These are phyloP conservation scores for Picea sitchensis DNA, from an alignment of 75 land plant species.

Conservation along the genomic window DNA sequence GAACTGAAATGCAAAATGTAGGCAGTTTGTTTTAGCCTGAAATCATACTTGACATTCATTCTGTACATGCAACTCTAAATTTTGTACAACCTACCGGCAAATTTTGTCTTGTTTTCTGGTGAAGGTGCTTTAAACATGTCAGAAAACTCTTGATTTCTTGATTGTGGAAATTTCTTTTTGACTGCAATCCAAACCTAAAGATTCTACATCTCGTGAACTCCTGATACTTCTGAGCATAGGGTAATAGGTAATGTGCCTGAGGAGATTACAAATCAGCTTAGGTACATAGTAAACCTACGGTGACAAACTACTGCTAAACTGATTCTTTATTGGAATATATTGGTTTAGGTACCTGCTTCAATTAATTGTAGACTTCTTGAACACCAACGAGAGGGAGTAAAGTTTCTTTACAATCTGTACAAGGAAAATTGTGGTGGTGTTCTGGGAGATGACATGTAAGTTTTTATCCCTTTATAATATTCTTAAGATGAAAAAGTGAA, in stretches of 20 bases:
- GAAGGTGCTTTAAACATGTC: not conserved
- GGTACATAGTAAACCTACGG: not conserved
- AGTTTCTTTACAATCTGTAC: slow-evolving; percentile 75
- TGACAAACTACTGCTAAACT: not conserved
- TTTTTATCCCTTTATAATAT: not conserved
- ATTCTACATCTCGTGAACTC: not conserved
- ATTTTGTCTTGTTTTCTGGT: not conserved
- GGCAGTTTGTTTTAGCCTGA: too few relatives aligned
- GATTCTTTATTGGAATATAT: not conserved
- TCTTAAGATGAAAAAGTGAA: not conserved
- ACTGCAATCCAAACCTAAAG: not conserved
- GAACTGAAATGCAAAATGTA: too few relatives aligned
- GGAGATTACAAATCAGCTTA: not conserved
- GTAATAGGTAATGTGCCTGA: not conserved
- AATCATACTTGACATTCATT: too few relatives aligned
- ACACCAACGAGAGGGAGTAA: slow-evolving; percentile 91
- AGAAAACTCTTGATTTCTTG: not conserved
- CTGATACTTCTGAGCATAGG: too few relatives aligned
- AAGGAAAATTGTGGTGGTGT: slow-evolving; percentile 79
- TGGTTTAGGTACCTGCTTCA: slow-evolving; percentile 81
- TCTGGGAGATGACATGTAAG: slow-evolving; percentile 98
- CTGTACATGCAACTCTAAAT: not conserved
- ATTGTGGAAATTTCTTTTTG: not conserved
- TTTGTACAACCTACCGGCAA: not conserved
- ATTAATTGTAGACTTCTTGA: slow-evolving; percentile 82